Percentiles rank a stretch among this genome's conserved stretches.
Conservation (phyloP, 73 alveolate species). For the Tetrahymena borealis region DNA sequence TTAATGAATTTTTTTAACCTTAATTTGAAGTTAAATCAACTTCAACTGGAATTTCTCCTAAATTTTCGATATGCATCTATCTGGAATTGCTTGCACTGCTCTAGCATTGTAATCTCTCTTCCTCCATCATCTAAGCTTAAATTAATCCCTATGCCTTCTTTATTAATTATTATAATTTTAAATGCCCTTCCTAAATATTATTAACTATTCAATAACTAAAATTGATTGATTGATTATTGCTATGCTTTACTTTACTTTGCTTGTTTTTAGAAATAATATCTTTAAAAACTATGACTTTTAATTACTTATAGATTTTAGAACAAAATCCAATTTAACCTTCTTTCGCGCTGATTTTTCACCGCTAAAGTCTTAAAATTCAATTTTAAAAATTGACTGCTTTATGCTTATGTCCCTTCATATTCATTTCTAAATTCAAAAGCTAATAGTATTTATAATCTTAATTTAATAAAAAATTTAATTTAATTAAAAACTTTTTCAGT, state of each 20-base stretch:
- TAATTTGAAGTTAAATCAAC: background rate
- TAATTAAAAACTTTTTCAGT: no score
- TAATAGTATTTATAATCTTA: no score
- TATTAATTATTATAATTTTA: no score
- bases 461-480: no score
- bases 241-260: background rate
- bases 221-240: background rate
- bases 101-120: background rate
- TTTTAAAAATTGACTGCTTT: background rate
- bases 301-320: background rate
- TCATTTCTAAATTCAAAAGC: no score
- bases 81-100: background rate
- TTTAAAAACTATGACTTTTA: background rate
- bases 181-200: no score
- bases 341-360: slow-evolving; percentile 5
- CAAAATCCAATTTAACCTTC: background rate
- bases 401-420: background rate
- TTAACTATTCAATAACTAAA: no score
- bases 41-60: background rate
- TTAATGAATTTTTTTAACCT: background rate
- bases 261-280: background rate
- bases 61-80: background rate
- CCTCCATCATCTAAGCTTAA: background rate
- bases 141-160: no score
- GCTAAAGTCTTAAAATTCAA: background rate